These are phyloP conservation scores for Pinus albicaulis DNA, from an alignment of 75 land plant species.

Conservation along the genomic window DNA sequence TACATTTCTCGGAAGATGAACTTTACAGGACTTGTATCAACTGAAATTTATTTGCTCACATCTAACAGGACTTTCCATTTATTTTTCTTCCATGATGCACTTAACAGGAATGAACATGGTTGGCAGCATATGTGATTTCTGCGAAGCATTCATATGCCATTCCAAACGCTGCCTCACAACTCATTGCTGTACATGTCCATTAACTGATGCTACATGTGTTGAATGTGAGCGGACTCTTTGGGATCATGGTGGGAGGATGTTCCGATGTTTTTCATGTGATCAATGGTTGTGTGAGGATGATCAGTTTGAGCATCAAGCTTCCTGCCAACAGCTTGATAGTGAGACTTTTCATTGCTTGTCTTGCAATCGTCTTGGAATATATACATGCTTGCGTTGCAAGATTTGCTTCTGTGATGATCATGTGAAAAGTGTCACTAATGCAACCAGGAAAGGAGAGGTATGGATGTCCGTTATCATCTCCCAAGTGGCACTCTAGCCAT, in stretches of 20 bases:
- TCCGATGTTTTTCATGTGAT: slow-evolving; percentile 47
- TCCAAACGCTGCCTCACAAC: slow-evolving; percentile 32
- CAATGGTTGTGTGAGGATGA: slow-evolving; percentile 50
- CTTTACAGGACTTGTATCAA: background rate
- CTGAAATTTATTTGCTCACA: background rate
- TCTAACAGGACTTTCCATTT: background rate
- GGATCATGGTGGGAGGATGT: slow-evolving; percentile 48
- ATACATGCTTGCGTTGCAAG: slow-evolving; percentile 46
- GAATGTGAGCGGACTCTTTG: slow-evolving; percentile 42
- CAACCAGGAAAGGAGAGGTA: slow-evolving; percentile 40
- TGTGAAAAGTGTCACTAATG: slow-evolving; percentile 39
- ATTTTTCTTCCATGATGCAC: background rate
- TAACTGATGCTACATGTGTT: slow-evolving; percentile 34
- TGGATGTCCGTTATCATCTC: background rate
- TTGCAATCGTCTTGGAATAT: slow-evolving; percentile 37
- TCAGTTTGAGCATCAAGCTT: slow-evolving; percentile 52
- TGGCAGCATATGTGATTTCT: slow-evolving; percentile 39
- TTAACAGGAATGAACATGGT: slow-evolving; percentile 44
- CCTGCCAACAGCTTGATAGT: slow-evolving; percentile 44
- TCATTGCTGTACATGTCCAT: slow-evolving; percentile 37
- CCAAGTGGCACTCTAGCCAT: background rate
- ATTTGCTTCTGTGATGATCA: slow-evolving; percentile 55
- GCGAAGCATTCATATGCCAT: slow-evolving; percentile 46
- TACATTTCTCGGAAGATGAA: too few species aligned
- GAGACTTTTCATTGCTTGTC: slow-evolving; percentile 46